Base-by-base conservation (phyloP, 2,329 filamentous ascomycete species). In the Xylariaceae sp. region DNA sequence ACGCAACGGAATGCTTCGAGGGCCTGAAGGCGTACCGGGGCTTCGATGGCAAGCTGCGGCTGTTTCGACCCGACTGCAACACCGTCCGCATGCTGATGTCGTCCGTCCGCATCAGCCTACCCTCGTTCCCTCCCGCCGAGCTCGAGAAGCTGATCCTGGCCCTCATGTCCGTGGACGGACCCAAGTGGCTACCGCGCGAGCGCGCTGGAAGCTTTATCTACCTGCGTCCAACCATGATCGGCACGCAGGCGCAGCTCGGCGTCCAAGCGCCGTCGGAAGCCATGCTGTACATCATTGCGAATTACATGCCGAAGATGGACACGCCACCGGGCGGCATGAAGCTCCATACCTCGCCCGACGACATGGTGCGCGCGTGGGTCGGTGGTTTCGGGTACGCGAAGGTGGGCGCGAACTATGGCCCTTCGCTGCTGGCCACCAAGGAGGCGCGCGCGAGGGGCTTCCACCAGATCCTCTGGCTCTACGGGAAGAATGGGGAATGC, bases 401-500 rank as follows among this genome's bases (percentile, higher is more conserved):
- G 75, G 83, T 97, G 27, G 92, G 92, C 49, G 92, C 92, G 57
- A 97, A 96, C 78, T 97, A 96, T 72, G 92, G 92, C 0, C 92
- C 92, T 15, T 87, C 84, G 16, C 80, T 97, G 48, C 79, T 91
- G 48, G 89, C 91, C 3, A 92, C 92, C 42, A 81, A 81, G 15
- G 88, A 92, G 71, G 92, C 92, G 3, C 77, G 85, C 50, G 77
- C 76, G 9, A 75, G 82, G 33, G 92, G 93, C 0, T 97, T 85
- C 73, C 84, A 93, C 68, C 93, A 97, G 79, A 88, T 97, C 50
- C 81, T 97, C n/a, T 97, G 92, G 92, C 81, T 97, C 44, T 94
- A 96, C 67, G 91, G 91, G 1, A 73, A 83, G 33, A 81, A 93
- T 63, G 83, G 83, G 46, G 83, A 84, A 68, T 92, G 95, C 59